These are phyloP conservation scores for Gremmenia infestans DNA, from an alignment of 2,329 filamentous ascomycete species.

Conservation along the genomic window DNA sequence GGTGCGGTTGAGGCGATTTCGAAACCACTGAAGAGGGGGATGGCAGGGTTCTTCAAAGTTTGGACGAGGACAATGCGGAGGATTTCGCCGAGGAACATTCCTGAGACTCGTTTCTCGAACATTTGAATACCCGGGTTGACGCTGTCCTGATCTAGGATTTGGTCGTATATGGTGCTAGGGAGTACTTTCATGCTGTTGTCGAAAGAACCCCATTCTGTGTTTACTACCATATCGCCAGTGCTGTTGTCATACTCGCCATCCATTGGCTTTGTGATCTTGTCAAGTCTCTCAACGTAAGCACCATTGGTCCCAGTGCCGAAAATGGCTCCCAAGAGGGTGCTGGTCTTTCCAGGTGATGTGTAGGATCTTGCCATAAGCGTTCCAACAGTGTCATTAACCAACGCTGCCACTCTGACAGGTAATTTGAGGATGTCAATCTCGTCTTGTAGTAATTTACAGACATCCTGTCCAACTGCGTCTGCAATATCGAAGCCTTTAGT, in stretches of 20 bases:
- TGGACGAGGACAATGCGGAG: constrained; percentile 71
- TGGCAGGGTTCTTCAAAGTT: constrained; percentile 61
- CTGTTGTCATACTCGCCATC: constrained; percentile 67
- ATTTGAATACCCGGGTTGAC: constrained; percentile 94
- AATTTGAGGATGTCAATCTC: constrained; percentile 85
- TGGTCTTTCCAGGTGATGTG: constrained; percentile 80
- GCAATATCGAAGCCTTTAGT: constrained; percentile 97
- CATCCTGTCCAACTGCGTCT: constrained; percentile 91
- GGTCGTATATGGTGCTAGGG: constrained; percentile 80
- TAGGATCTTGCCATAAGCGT: constrained; percentile 98
- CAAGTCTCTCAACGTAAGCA: constrained; percentile 70
- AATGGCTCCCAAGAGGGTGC: constrained; percentile 88
- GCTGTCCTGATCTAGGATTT: constrained; percentile 69
- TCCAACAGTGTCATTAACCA: constrained; percentile 96
- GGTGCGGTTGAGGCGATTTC: constrained; percentile 68
- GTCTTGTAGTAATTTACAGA: constrained; percentile 80
- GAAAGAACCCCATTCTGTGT: constrained; percentile 98
- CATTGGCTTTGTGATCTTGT: constrained; percentile 75
- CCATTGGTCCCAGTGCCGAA: constrained; percentile 43
- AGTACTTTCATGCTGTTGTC: constrained; percentile 89
- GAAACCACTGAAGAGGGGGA: constrained; percentile 71
- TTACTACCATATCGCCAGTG: constrained; percentile 94
- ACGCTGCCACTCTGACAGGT: constrained; percentile 87
- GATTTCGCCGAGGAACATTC: constrained; percentile 97
- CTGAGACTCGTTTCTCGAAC: constrained; percentile 97